Evolutionary conservation across 1,284 basidiomycete genomes (phyloP), one percentile per base, ranked within the genome.

Genomic region (Amylostereum areolatum): DNA sequence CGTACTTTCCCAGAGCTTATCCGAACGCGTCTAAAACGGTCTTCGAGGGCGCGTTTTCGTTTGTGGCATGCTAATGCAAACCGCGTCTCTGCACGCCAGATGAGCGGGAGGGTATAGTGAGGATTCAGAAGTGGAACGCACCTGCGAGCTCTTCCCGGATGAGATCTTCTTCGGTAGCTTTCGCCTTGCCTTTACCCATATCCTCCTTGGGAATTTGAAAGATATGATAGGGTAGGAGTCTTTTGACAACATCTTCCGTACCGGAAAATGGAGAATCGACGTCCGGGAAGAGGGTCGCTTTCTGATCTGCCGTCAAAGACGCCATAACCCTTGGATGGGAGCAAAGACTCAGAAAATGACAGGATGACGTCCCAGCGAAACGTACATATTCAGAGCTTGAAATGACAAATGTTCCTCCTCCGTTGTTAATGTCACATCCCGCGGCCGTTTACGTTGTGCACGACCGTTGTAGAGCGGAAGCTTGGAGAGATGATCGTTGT

Each of bases 211-310:
- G 86, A 50, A 86, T 81, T 55, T 85, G 83, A 56, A 83, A 88
- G 46, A 90, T 66, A 60, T 90, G 87, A 61, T 86, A 90, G 0
- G 87, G 87, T 27, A 90, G 65, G 12, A 90, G 69, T 46, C 86
- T 74, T 12, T 75, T 72, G 25, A 89, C 69, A 2, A 72, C 82
- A 60, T 90, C 88, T 4, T 66, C 59, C 9, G 72, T 65, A 59
- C 85, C 78, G 24, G 57, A 52, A 57, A 90, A 90, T 1, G 86
- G 81, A 0, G 79, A 71, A 48, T 88, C 83, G 30, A 78, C 70
- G 56, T 89, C 81, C 29, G 87, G 85, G 50, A 78, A 71, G 39
- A 80, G 59, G 9, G 77, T 76, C 11, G 72, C 66, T 35, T 69
- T 66, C 48, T 88, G 86, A 64, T 90, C 87, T 40, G 73, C 65